A percentile compares a stretch with the other conserved stretches of the same genome.
Conservation (phyloP, 2,329 filamentous ascomycete species). For the Aspergillus fumigatiaffinis region DNA sequence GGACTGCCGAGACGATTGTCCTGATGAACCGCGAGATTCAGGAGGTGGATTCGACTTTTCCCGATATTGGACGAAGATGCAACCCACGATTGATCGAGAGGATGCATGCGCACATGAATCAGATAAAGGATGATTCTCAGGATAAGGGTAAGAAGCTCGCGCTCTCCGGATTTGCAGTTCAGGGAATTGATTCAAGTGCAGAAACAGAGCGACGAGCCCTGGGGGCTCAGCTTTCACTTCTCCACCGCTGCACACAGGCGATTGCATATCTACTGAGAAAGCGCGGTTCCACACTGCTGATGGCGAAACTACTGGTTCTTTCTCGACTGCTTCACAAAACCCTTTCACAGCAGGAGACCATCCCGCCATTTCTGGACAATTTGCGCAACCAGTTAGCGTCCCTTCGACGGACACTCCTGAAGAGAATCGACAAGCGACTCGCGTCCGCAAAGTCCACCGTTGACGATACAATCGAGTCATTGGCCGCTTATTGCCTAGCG, state of each 20-base stretch:
- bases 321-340: slow-evolving; percentile 72
- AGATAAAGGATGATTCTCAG: slow-evolving; percentile 39
- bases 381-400: slow-evolving; percentile 61
- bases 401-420: slow-evolving; percentile 62
- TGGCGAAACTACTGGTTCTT: slow-evolving; percentile 71
- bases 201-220: slow-evolving; percentile 45
- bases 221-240: slow-evolving; percentile 54
- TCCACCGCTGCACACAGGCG: slow-evolving; percentile 53
- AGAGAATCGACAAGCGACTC: slow-evolving; percentile 57
- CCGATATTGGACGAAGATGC: slow-evolving; percentile 70
- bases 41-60: slow-evolving; percentile 66
- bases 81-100: slow-evolving; percentile 66
- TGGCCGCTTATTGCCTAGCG: slow-evolving; percentile 77
- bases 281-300: slow-evolving; percentile 49
- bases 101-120: slow-evolving; percentile 57
- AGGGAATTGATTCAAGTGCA: slow-evolving; percentile 22
- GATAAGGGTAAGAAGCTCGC: slow-evolving; percentile 27
- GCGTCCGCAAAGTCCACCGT: slow-evolving; percentile 42
- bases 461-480: slow-evolving; percentile 61
- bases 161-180: slow-evolving; percentile 1
- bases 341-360: slow-evolving; percentile 52
- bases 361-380: slow-evolving; percentile 55
- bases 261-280: slow-evolving; percentile 52
- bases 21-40: slow-evolving; percentile 79
- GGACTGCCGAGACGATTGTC: slow-evolving; percentile 90